Percentiles rank a stretch among this genome's conserved stretches.
phyloP scores from a whole-genome alignment of 805 yeast genomes.

The Myxozyma melibiosi region DNA sequence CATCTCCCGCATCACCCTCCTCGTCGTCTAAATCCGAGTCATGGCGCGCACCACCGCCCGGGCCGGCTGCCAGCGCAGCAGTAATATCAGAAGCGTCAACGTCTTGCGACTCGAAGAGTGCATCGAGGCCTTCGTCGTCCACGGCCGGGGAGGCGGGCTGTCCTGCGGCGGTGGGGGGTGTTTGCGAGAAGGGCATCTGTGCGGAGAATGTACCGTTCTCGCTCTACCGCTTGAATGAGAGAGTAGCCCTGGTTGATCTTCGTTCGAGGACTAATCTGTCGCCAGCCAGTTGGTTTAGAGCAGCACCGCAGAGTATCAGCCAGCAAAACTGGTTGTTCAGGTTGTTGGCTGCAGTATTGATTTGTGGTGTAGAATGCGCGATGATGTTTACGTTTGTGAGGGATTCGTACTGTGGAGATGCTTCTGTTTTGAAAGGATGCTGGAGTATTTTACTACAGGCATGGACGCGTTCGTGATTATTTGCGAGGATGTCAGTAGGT shows the following conservation, averaged over 20 bases:
- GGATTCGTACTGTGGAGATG: background rate
- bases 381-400: background rate
- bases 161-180: background rate
- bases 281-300: background rate
- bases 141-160: background rate
- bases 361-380: background rate
- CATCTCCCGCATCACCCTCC: conserved; percentile 1
- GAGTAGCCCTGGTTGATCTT: no score
- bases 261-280: no score
- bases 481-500: background rate
- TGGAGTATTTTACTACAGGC: no score
- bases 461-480: no score
- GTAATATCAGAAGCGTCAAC: conserved; percentile 19
- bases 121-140: conserved; percentile 21
- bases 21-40: conserved; percentile 2
- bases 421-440: background rate
- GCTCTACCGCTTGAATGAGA: no score
- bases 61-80: conserved; percentile 10
- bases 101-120: conserved; percentile 22
- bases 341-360: background rate
- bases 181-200: background rate
- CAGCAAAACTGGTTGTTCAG: background rate
- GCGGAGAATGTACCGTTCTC: no score
- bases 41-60: conserved; percentile 1
- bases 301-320: background rate